phyloP scores from a whole-genome alignment of 768 basidiomycete genomes.

The Suillus ampliporus region DNA sequence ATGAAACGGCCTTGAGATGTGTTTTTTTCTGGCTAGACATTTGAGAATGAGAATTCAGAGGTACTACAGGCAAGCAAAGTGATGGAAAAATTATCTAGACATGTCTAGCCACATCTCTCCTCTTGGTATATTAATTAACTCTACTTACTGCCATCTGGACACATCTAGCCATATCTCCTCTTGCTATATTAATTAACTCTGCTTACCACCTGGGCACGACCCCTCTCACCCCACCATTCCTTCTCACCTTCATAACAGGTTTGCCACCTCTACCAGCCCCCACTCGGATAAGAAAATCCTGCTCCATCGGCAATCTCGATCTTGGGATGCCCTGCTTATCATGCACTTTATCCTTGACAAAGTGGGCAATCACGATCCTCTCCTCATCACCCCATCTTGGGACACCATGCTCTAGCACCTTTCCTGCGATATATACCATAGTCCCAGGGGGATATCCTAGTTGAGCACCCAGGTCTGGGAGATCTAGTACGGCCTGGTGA shows the following conservation, averaged over 20 bases:
- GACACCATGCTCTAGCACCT: neutral
- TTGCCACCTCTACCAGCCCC: neutral
- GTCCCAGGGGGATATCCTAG: constrained; percentile 10
- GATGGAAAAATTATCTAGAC: neutral
- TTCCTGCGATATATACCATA: neutral
- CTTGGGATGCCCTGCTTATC: constrained; percentile 1
- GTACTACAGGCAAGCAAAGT: neutral
- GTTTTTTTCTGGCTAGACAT: neutral
- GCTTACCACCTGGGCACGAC: neutral
- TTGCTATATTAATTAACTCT: neutral
- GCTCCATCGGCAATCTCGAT: neutral
- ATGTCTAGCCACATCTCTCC: neutral
- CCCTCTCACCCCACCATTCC: neutral
- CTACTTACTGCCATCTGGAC: neutral
- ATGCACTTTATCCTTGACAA: constrained; percentile 8
- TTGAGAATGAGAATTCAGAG: neutral
- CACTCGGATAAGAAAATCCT: constrained; percentile 1
- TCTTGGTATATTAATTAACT: neutral
- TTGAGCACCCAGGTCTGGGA: constrained; percentile 1
- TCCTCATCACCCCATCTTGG: neutral
- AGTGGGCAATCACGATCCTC: constrained; percentile 1
- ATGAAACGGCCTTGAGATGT: neutral
- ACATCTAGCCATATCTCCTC: neutral
- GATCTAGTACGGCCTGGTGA: neutral
- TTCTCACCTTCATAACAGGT: neutral